A percentile compares a stretch with the other conserved stretches of the same genome.
phyloP scores from a whole-genome alignment of 352 stramenopile genomes.

The Globisporangium perplexum region DNA sequence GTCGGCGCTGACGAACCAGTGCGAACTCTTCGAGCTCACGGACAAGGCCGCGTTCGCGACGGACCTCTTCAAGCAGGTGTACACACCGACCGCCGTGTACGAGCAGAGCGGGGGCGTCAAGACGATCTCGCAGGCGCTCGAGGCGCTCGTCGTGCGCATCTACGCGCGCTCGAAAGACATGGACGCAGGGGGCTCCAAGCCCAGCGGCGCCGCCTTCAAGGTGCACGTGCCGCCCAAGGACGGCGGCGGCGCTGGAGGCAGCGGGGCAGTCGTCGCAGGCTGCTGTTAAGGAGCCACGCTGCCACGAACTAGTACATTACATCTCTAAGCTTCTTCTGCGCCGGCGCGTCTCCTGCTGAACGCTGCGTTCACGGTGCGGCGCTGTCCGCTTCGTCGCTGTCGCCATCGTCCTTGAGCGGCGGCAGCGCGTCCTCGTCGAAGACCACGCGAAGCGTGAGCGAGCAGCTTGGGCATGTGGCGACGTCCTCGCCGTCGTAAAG shows the following conservation, averaged over 20 bases:
- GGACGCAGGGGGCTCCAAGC: constrained; percentile 34
- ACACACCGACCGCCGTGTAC: constrained; percentile 36
- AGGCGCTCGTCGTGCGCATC: constrained; percentile 59
- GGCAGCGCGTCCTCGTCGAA: constrained; percentile 90
- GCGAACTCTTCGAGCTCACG: constrained; percentile 52
- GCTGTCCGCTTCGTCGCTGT: constrained; percentile 12
- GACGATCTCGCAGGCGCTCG: constrained; percentile 49
- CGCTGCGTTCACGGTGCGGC: not conserved
- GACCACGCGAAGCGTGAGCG: constrained; percentile 93
- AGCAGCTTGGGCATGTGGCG: constrained; percentile 95
- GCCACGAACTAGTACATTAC: not conserved
- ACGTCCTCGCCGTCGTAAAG: constrained; percentile 96
- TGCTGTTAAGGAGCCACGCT: constrained; percentile 14
- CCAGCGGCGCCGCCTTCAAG: constrained; percentile 37
- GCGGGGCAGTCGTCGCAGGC: constrained; percentile 10
- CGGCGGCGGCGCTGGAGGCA: not conserved
- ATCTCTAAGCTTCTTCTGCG: constrained; percentile 8
- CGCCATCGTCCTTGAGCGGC: constrained; percentile 54
- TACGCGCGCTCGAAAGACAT: constrained; percentile 68
- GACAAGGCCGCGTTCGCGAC: constrained; percentile 26
- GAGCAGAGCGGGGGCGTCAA: constrained; percentile 34
- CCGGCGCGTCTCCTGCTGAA: not conserved
- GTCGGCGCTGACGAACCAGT: constrained; percentile 49
- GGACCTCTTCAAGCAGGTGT: constrained; percentile 23
- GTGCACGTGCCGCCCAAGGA: constrained; percentile 16